Base-by-base conservation (phyloP, 1,284 basidiomycete species). In the Inonotus obliquus region DNA sequence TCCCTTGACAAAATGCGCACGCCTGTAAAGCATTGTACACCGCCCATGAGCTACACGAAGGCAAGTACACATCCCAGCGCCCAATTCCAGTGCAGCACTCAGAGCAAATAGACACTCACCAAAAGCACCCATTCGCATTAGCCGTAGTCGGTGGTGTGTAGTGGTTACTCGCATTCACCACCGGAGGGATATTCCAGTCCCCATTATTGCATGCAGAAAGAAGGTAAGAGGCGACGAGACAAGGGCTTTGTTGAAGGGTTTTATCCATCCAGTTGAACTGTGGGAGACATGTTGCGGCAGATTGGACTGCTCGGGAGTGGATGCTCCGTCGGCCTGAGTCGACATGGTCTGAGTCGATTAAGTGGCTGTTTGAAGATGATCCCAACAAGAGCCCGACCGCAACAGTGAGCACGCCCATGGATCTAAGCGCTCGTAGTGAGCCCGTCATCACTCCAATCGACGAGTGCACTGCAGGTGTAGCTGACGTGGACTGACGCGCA, bases 11-110 rank as follows among this genome's bases (percentile, higher is more conserved):
- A 10, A 23, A 13, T 13, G 63, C 59, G 39, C 63, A 64, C n/a
- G 59, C 63, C 35, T 64, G 63, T 17, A 57, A 27, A 6, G 59
- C 53, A 29, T 64, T 64, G 59, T 64, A 64, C n/a, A 47, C 59
- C n/a, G 59, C 63, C 63, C 63, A 64, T 13, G 63, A 64, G 21
- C 63, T 63, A 25, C 10, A 53, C n/a, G n/a, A n/a, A 21, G 13
- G 41, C 29, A 14, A 14, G 11, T 38, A n/a, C n/a, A n/a, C n/a
- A n/a, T n/a, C n/a, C n/a, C 5, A 61, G 59, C 17, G 17, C n/a
- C 17, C n/a, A n/a, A n/a, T 1, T n/a, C n/a, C 6, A 44, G 19
- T 21, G 17, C 17, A 14, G 10, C 4, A 13, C 11, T 25, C 25
- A 19, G n/a, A 38, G n/a, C 11, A 25, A 32, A 45, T 32, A 17